Evolutionary conservation across 495 filamentous ascomycete genomes (phyloP).

Genomic region (Xylaria venustula): DNA sequence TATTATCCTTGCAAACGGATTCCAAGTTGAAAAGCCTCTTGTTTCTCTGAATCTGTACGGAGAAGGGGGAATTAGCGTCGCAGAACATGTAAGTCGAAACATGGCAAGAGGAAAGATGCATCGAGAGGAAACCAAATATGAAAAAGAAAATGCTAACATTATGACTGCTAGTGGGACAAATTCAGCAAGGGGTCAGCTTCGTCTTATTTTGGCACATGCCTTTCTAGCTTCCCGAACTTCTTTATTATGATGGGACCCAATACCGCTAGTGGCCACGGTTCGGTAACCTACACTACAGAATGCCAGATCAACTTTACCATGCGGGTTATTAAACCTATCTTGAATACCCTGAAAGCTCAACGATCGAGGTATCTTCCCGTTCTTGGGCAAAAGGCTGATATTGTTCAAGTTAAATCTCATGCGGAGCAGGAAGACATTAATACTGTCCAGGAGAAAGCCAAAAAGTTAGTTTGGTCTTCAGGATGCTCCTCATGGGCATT

Average conservation of each 20-base stretch:
- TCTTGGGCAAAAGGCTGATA: background rate
- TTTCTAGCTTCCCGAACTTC: conserved; percentile 67
- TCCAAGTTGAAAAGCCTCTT: conserved; percentile 14
- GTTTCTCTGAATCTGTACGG: background rate
- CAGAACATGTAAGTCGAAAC: conserved; percentile 20
- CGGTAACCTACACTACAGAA: conserved; percentile 60
- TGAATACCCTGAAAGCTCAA: conserved; percentile 38
- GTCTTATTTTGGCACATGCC: conserved; percentile 61
- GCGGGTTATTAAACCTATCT: conserved; percentile 49
- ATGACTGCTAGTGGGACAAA: conserved; percentile 34
- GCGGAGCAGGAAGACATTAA: conserved; percentile 45
- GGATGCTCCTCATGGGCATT: conserved; percentile 35
- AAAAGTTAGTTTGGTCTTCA: conserved; percentile 42
- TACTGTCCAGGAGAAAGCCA: conserved; percentile 39
- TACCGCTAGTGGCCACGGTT: conserved; percentile 61
- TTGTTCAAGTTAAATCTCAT: conserved; percentile 31
- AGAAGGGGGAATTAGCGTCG: background rate
- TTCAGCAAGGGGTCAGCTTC: conserved; percentile 54
- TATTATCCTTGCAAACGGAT: conserved; percentile 59
- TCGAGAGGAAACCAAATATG: background rate
- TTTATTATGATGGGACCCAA: conserved; percentile 68
- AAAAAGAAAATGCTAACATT: background rate
- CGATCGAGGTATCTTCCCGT: conserved; percentile 35
- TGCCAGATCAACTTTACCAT: conserved; percentile 56
- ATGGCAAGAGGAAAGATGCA: background rate